Base-by-base conservation (phyloP, 2,329 filamentous ascomycete species). In the Plenodomus biglobosus region DNA sequence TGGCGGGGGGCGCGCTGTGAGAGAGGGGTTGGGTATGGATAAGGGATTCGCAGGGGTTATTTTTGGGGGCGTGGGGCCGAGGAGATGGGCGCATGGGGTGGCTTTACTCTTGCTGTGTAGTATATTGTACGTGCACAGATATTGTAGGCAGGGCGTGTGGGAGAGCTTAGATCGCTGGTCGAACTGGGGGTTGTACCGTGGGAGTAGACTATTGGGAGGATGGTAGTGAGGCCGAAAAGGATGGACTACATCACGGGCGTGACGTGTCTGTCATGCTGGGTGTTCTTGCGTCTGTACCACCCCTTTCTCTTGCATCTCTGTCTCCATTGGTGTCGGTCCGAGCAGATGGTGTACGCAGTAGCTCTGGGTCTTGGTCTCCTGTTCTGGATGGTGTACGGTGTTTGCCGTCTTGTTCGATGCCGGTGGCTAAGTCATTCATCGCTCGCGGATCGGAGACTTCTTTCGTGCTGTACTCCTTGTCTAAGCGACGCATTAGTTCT, bases 401-500 rank as follows among this genome's bases (percentile, higher is more conserved):
- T 21, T 44, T 42, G 16, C 57, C 57, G 46, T 51, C 61, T 15
- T 56, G 37, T 38, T 56, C 50, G 41, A 59, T 59, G n/a, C 55
- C 48, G 8, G 38, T 42, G 8, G 52, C 40, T 3, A 60, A 32
- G 43, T 62, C 54, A 17, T 55, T 50, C 20, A 58, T 40, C 32
- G 61, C 56, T 32, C 50, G 48, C 8, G 44, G 44, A 32, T 40
- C 38, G 16, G 52, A 43, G 19, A 30, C 45, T 5, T 48, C 52
- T 39, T 56, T 59, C 11, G 62, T 60, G 38, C 52, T 53, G 36
- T 67, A 64, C 46, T 66, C 66, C 13, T 50, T 40, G 39, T 70
- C 68, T 58, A 70, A 61, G 15, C 60, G 58, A n/a, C 61, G 58
- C 66, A 71, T 69, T 32, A 70, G 48, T 32, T 66, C 64, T 39